phyloP scores from a whole-genome alignment of 2,329 filamentous ascomycete genomes.

The Thelonectria blattea region DNA sequence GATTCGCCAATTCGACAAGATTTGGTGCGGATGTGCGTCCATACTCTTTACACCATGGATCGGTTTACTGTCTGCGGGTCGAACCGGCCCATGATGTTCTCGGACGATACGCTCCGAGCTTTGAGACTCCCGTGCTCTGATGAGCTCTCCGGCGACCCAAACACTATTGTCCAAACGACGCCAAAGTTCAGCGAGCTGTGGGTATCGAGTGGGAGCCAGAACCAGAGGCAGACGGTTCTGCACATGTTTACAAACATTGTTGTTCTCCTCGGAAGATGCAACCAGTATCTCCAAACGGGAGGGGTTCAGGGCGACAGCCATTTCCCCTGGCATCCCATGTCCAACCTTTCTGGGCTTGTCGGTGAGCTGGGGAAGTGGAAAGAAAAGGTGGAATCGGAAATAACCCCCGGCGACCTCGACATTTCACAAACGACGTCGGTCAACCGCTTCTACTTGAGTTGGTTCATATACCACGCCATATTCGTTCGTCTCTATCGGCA shows the following conservation, averaged over 20 bases:
- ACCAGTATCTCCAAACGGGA: constrained; percentile 18
- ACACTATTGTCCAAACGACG: not conserved
- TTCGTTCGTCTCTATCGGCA: constrained; percentile 22
- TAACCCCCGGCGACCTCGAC: constrained; percentile 8
- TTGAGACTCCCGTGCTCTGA: not conserved
- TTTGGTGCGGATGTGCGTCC: not conserved
- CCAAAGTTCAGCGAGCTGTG: not conserved
- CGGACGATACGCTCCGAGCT: constrained; percentile 9
- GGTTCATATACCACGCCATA: constrained; percentile 21
- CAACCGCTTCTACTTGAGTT: constrained; percentile 20
- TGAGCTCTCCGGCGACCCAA: not conserved
- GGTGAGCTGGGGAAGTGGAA: constrained; percentile 12
- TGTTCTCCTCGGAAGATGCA: constrained; percentile 17
- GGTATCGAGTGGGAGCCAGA: not conserved
- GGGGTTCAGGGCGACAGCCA: constrained; percentile 26
- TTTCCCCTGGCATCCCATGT: constrained; percentile 24
- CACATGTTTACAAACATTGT: constrained; percentile 13
- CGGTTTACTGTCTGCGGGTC: constrained; percentile 23
- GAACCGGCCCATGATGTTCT: constrained; percentile 19
- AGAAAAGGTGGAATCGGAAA: not conserved
- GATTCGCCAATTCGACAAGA: not conserved
- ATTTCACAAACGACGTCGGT: constrained; percentile 13
- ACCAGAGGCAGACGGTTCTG: not conserved
- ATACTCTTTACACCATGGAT: constrained; percentile 20
- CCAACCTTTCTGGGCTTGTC: constrained; percentile 16